Base-by-base conservation (phyloP, 2,329 filamentous ascomycete species). In the Sclerotinia subarctica region DNA sequence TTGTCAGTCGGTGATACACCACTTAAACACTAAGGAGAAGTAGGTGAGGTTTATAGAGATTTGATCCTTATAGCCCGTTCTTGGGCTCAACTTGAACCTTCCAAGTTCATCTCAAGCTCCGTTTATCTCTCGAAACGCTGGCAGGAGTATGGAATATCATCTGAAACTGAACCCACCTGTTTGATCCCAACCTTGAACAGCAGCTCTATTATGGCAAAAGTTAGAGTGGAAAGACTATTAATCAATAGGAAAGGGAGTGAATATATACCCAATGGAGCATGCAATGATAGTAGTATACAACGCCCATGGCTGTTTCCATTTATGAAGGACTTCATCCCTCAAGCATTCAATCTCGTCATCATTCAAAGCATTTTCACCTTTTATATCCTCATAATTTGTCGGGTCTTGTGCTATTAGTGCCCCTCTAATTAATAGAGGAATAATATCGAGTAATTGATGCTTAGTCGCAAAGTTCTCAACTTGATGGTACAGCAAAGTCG, bases 351-450 rank as follows among this genome's bases (percentile, higher is more conserved):
- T 82, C 75, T 93, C 90, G 19, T 85, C 81, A 0, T 82, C 80
- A 0, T 82, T 87, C 58, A 91, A 79, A 5, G 83, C 84, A n/a
- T 67, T 51, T 29, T 65, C 63, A 8, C 63, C 63, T 11, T 85
- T 84, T 3, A 77, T 78, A 59, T 92, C 82, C 49, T 83, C 80
- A 68, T 91, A 88, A 76, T 85, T 91, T 32, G 82, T 82, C 0
- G 90, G 90, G 72, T 89, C 86, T 76, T 92, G 90, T 3, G 91
- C 92, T 17, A 93, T 85, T 10, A 94, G 82, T 5, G 91, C 92
- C 46, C 90, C 91, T 73, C 89, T 90, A 66, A 85, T 82, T 67
- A 93, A 82, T 24, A 89, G 76, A 2, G 80, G 78, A 6, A 86
- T 78, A 70, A 88, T 82, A 62, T 89, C 84, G 2, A 80, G 78